These are phyloP conservation scores for Tuber brumale DNA, from an alignment of 495 filamentous ascomycete species.

Conservation along the genomic window DNA sequence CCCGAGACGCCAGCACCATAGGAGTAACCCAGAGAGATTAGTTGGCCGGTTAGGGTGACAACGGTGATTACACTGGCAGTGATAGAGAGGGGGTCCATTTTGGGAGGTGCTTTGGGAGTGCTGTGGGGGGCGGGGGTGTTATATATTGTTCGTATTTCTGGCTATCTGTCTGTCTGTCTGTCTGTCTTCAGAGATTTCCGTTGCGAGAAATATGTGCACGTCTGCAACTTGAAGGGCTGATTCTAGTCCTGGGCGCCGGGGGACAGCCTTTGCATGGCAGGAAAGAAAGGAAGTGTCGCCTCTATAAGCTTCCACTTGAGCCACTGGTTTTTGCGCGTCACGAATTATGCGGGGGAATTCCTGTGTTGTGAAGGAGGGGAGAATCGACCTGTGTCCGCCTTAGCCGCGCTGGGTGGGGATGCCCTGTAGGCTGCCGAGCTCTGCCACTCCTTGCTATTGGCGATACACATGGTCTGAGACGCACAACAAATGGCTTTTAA, in stretches of 20 bases:
- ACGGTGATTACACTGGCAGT: constrained; percentile 12
- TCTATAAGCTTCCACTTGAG: not conserved
- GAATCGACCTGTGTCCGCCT: not conserved
- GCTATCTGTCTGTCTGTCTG: not conserved
- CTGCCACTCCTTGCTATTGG: not conserved
- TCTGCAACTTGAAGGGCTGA: not conserved
- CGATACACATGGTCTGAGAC: not conserved
- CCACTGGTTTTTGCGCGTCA: not conserved
- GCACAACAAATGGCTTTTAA: not conserved
- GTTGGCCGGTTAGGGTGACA: constrained; percentile 8
- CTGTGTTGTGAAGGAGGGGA: not conserved
- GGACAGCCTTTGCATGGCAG: not conserved
- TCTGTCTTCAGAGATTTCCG: not conserved
- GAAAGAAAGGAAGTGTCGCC: not conserved
- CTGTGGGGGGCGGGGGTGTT: not conserved
- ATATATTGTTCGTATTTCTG: not conserved
- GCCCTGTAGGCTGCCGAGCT: not conserved
- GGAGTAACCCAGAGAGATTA: constrained; percentile 9
- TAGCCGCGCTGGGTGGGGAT: not conserved
- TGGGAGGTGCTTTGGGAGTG: not conserved
- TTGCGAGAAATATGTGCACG: not conserved
- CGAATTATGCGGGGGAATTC: not conserved
- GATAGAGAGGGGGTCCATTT: constrained; percentile 22
- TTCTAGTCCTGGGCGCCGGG: not conserved
- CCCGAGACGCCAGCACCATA: constrained; percentile 8